Conservation (phyloP, 169 alveolate species). For the Theileria equi region DNA sequence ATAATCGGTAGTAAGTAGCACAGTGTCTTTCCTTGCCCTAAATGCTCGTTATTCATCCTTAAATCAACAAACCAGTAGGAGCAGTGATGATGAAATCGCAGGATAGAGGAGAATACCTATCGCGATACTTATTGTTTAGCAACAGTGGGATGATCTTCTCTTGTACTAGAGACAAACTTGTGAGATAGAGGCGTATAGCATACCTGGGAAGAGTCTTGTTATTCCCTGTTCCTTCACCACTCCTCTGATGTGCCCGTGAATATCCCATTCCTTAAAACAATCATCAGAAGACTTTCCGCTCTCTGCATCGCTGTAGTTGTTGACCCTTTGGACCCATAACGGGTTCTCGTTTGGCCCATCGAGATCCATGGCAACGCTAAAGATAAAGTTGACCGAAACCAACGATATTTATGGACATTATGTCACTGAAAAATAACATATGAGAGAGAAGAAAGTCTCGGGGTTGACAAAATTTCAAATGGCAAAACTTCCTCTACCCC, state of each 20-base stretch:
- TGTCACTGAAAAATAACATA: too few relatives aligned
- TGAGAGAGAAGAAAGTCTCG: too few relatives aligned
- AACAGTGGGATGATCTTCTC: constrained; percentile 49
- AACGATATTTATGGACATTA: too few relatives aligned
- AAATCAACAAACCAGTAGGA: constrained; percentile 38
- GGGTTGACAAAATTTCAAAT: too few relatives aligned
- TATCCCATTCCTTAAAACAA: constrained; percentile 40
- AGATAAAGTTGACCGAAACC: too few relatives aligned
- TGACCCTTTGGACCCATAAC: constrained; percentile 49
- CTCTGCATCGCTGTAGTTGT: background rate
- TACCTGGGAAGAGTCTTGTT: constrained; percentile 39
- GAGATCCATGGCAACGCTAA: background rate
- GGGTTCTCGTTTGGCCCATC: constrained; percentile 14
- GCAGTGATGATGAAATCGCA: constrained; percentile 55
- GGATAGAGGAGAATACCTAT: constrained; percentile 25
- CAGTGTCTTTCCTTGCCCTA: constrained; percentile 64
- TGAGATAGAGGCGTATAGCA: background rate
- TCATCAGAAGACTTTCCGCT: constrained; percentile 19
- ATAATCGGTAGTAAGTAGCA: constrained; percentile 54
- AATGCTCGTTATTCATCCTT: background rate
- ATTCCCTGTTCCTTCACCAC: constrained; percentile 24
- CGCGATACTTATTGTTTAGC: constrained; percentile 10
- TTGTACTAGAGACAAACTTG: constrained; percentile 30
- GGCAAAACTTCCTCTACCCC: too few relatives aligned
- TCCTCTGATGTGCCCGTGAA: constrained; percentile 26